Conservation (phyloP, 78 protist genomes). For the Cavenderia fasciculata region DNA sequence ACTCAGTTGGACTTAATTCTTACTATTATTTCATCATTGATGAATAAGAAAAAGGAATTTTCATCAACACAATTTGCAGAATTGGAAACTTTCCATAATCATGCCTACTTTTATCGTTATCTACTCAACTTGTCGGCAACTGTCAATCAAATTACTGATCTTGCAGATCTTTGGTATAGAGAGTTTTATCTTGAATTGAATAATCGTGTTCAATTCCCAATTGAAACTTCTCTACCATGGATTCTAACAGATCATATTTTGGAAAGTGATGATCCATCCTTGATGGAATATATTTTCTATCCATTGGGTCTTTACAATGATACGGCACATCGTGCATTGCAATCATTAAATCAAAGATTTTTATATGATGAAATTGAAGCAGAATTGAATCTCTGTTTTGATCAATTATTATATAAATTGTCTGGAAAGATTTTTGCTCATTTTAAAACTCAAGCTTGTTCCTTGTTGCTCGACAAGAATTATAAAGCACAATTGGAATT, state of each 20-base stretch:
- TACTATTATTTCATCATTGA: slow-evolving; percentile 9
- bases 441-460: slow-evolving; percentile 82
- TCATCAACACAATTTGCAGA: neutral
- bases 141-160: slow-evolving; percentile 72
- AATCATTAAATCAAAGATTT: slow-evolving; percentile 65
- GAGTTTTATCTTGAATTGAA: slow-evolving; percentile 92
- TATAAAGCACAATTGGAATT: slow-evolving; percentile 57
- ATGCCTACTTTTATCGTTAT: slow-evolving; percentile 68
- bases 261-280: slow-evolving; percentile 56
- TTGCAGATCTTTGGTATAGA: slow-evolving; percentile 92
- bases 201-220: slow-evolving; percentile 89
- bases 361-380: slow-evolving; percentile 94
- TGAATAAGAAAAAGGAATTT: slow-evolving; percentile 74
- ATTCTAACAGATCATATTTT: slow-evolving; percentile 88
- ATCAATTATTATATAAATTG: slow-evolving; percentile 89
- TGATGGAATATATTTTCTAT: slow-evolving; percentile 79
- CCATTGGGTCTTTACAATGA: slow-evolving; percentile 94
- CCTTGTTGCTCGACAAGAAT: slow-evolving; percentile 75
- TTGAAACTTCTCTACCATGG: slow-evolving; percentile 93
- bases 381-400: slow-evolving; percentile 91
- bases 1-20: slow-evolving; percentile 78
- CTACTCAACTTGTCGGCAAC: slow-evolving; percentile 40
- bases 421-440: slow-evolving; percentile 79
- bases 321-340: slow-evolving; percentile 86
- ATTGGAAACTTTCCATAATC: slow-evolving; percentile 22